Conservation (phyloP, 2,329 filamentous ascomycete genomes). For the Cytospora piceae region DNA sequence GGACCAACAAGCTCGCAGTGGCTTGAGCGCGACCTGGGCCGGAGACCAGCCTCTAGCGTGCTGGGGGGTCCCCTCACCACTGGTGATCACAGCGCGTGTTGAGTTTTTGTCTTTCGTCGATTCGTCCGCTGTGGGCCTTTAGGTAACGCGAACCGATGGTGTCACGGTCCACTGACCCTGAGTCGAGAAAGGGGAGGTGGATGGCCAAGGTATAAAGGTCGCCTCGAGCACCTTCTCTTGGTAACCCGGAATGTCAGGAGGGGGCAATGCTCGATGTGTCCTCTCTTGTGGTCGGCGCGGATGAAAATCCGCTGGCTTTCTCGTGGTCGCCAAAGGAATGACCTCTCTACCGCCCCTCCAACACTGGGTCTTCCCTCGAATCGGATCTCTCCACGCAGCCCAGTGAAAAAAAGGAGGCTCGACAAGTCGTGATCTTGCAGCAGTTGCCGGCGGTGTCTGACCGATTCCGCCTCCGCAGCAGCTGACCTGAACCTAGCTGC, state of each 20-base stretch:
- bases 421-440: conserved; percentile 20
- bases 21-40: conserved; percentile 19
- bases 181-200: conserved; percentile 27
- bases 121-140: conserved; percentile 29
- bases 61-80: conserved; percentile 23
- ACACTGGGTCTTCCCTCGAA: conserved; percentile 19
- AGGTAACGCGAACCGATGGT: conserved; percentile 30
- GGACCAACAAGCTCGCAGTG: conserved; percentile 23
- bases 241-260: background rate
- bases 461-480: conserved; percentile 22
- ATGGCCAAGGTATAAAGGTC: conserved; percentile 29
- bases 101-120: conserved; percentile 18
- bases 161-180: conserved; percentile 27
- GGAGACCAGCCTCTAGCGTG: conserved; percentile 24
- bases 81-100: conserved; percentile 19
- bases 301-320: conserved; percentile 6
- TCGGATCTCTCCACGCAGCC: conserved; percentile 21
- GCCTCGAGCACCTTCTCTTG: conserved; percentile 24
- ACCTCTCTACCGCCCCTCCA: conserved; percentile 23
- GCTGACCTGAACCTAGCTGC: conserved; percentile 27
- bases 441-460: conserved; percentile 16
- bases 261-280: conserved; percentile 11
- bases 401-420: conserved; percentile 17
- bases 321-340: conserved; percentile 16
- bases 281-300: conserved; percentile 8